Evolutionary conservation across 1,284 basidiomycete species (phyloP).

Genomic region (Sanghuangporus baumii): DNA sequence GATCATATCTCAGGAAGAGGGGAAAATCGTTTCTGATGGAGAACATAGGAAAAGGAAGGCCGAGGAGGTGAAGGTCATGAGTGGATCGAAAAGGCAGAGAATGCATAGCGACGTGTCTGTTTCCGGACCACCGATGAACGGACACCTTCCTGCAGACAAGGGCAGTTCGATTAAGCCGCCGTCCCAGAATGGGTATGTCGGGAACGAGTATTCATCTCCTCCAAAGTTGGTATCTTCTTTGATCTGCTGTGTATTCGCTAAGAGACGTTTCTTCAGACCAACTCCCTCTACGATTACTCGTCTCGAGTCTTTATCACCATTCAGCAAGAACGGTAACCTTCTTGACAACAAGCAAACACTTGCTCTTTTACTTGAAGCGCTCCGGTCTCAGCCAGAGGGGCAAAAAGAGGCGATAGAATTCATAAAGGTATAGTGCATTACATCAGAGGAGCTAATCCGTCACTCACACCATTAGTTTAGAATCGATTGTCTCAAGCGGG

Average conservation of each 20-base stretch:
- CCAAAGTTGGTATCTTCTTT: no score
- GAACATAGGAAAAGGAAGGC: not conserved
- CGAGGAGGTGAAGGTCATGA: not conserved
- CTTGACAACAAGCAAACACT: not conserved
- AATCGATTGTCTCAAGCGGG: not conserved
- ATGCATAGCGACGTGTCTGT: not conserved
- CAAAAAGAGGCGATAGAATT: not conserved
- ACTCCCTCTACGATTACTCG: not conserved
- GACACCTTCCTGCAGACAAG: no score
- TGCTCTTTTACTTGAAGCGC: not conserved
- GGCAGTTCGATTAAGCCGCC: no score
- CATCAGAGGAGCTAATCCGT: not conserved
- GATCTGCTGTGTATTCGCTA: no score
- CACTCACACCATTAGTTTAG: not conserved
- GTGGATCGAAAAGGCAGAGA: slow-evolving; percentile 1
- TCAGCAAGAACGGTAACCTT: not conserved
- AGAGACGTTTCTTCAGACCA: not conserved
- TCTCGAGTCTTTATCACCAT: not conserved
- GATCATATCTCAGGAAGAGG: not conserved
- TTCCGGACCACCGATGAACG: not conserved
- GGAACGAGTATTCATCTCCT: no score
- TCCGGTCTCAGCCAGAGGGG: not conserved
- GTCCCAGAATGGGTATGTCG: no score
- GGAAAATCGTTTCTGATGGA: not conserved
- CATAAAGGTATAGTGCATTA: not conserved